Conservation (phyloP, 371 early-diverging fungal species). For the Zopfochytrium polystomum region DNA sequence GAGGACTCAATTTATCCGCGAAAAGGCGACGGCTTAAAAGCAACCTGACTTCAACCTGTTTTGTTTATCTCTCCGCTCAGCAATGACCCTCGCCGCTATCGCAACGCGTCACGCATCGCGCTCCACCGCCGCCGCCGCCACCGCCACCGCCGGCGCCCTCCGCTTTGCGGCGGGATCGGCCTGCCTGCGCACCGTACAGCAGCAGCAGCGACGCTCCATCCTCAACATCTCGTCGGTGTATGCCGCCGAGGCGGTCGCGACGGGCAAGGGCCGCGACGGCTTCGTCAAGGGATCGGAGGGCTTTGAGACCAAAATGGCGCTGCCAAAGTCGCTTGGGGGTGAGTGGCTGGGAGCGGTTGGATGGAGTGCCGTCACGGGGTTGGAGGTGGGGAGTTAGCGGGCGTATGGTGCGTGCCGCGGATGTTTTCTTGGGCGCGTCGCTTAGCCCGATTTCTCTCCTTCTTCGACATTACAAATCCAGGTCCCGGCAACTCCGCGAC, state of each 20-base stretch:
- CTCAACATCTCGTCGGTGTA: constrained; percentile 23
- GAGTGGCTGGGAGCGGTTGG: constrained; percentile 15
- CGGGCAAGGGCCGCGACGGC: constrained; percentile 18
- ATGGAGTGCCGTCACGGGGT: neutral
- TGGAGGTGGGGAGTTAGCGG: neutral
- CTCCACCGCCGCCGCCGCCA: too few relatives aligned
- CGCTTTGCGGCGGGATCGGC: too few relatives aligned
- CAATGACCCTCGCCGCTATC: too few relatives aligned
- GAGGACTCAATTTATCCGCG: too few relatives aligned
- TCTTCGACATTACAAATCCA: neutral
- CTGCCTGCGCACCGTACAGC: too few relatives aligned
- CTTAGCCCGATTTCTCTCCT: neutral
- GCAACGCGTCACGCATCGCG: too few relatives aligned
- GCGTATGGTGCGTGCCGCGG: neutral
- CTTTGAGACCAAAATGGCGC: constrained; percentile 18
- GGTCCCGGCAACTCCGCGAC: constrained; percentile 19
- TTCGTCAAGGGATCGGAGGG: constrained; percentile 17
- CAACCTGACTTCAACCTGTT: too few relatives aligned
- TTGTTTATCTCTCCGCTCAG: too few relatives aligned
- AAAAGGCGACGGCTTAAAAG: too few relatives aligned
- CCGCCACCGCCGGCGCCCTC: too few relatives aligned
- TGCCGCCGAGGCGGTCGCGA: constrained; percentile 19
- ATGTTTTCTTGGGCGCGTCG: neutral
- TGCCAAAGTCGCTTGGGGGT: constrained; percentile 17
- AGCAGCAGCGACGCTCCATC: constrained; percentile 1